These are phyloP conservation scores for Aureobasidium leucospermi DNA, from an alignment of 2,329 filamentous ascomycete genomes.

Conservation along the genomic window DNA sequence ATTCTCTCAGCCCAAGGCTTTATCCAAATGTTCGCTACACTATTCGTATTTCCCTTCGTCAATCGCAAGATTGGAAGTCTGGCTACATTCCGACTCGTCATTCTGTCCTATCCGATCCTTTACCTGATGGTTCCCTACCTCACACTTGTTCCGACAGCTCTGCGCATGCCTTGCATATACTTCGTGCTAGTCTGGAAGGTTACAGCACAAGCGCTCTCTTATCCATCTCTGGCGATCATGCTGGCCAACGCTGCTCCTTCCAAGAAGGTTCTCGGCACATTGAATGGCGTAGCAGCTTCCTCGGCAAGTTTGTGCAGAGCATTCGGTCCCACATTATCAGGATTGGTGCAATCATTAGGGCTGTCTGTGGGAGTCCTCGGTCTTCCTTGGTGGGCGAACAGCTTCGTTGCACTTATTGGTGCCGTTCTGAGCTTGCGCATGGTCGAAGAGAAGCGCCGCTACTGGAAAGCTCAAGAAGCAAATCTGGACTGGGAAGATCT, in stretches of 20 bases:
- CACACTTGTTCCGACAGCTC: slow-evolving; percentile 65
- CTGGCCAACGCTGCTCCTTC: slow-evolving; percentile 82
- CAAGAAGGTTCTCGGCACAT: slow-evolving; percentile 74
- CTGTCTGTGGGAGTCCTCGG: slow-evolving; percentile 75
- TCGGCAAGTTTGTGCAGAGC: slow-evolving; percentile 83
- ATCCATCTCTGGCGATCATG: slow-evolving; percentile 83
- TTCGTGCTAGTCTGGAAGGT: slow-evolving; percentile 82
- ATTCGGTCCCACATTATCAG: slow-evolving; percentile 81
- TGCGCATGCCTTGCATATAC: slow-evolving; percentile 71
- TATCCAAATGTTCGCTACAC: slow-evolving; percentile 81
- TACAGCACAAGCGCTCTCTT: slow-evolving; percentile 82
- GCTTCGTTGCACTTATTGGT: slow-evolving; percentile 65
- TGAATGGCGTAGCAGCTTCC: slow-evolving; percentile 88
- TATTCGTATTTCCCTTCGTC: slow-evolving; percentile 74
- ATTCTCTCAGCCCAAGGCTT: slow-evolving; percentile 84
- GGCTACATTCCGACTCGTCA: slow-evolving; percentile 71
- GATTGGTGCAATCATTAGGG: slow-evolving; percentile 74
- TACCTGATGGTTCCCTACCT: slow-evolving; percentile 87
- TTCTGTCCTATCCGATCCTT: slow-evolving; percentile 76
- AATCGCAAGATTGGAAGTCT: slow-evolving; percentile 70
- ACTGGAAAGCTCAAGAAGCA: slow-evolving; percentile 9
- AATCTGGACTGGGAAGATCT: slow-evolving; percentile 1
- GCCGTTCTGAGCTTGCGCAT: slow-evolving; percentile 70
- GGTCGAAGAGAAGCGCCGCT: slow-evolving; percentile 27
- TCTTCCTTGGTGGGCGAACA: slow-evolving; percentile 88